These are phyloP conservation scores for Didymosphaeria variabile DNA, from an alignment of 2,329 filamentous ascomycete genomes.

Conservation along the genomic window DNA sequence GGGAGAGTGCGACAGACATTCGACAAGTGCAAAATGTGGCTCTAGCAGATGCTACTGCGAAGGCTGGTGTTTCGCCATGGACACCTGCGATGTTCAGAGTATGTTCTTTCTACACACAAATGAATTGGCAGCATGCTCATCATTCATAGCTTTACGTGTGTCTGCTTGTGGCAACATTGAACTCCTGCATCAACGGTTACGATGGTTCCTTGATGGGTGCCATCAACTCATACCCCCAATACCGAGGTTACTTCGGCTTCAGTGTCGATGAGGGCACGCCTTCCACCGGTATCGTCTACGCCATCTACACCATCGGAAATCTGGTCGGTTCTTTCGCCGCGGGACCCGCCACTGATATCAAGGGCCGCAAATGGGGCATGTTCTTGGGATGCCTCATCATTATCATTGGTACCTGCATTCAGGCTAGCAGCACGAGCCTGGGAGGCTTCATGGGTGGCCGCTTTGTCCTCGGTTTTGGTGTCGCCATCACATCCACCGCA, in stretches of 20 bases:
- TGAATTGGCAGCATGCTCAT: neutral
- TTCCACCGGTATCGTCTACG: slow-evolving; percentile 58
- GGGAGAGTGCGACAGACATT: slow-evolving; percentile 33
- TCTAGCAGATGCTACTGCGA: slow-evolving; percentile 56
- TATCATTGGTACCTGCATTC: slow-evolving; percentile 61
- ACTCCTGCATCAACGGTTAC: slow-evolving; percentile 59
- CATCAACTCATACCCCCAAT: slow-evolving; percentile 59
- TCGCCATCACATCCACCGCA: slow-evolving; percentile 66
- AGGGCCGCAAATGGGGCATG: slow-evolving; percentile 59
- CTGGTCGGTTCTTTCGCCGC: slow-evolving; percentile 55
- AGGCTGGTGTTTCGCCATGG: slow-evolving; percentile 53
- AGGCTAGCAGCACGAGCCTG: slow-evolving; percentile 57
- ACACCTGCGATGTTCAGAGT: slow-evolving; percentile 58
- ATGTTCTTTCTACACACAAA: slow-evolving; percentile 8
- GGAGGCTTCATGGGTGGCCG: slow-evolving; percentile 68
- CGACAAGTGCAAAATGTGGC: slow-evolving; percentile 55
- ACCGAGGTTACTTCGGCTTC: slow-evolving; percentile 56
- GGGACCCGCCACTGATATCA: slow-evolving; percentile 55
- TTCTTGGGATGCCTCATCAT: slow-evolving; percentile 65
- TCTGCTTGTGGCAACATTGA: slow-evolving; percentile 55
- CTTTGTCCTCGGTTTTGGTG: slow-evolving; percentile 70
- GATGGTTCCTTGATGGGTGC: slow-evolving; percentile 61
- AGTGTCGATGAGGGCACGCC: slow-evolving; percentile 50
- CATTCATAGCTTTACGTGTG: slow-evolving; percentile 50
- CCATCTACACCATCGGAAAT: slow-evolving; percentile 60